Evolutionary conservation across 768 basidiomycete genomes (phyloP).

Genomic region (Exidia glandulosa): DNA sequence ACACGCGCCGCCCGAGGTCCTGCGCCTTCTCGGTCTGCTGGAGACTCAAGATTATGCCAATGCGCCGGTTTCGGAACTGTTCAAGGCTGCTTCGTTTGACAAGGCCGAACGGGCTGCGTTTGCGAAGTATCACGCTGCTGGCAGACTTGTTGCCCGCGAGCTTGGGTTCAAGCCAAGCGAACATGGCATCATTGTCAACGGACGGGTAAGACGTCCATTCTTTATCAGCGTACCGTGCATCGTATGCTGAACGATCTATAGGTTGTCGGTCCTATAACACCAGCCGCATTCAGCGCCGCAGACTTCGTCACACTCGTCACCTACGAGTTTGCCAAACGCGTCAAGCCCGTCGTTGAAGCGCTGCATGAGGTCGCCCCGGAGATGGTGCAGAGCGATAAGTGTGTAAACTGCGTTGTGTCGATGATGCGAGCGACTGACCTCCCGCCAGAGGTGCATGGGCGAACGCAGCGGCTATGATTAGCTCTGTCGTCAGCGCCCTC

Average conservation of each 20-base stretch:
- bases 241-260: slow-evolving; percentile 18
- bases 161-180: slow-evolving; percentile 51
- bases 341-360: slow-evolving; percentile 56
- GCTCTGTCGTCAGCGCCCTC: slow-evolving; percentile 62
- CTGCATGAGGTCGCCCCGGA: slow-evolving; percentile 41
- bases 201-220: slow-evolving; percentile 48
- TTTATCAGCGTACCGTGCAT: neutral
- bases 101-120: slow-evolving; percentile 28
- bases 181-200: slow-evolving; percentile 65
- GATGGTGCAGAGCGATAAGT: slow-evolving; percentile 31
- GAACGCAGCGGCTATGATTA: slow-evolving; percentile 49
- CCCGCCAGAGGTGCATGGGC: slow-evolving; percentile 41
- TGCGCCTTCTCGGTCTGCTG: slow-evolving; percentile 26
- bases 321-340: slow-evolving; percentile 66
- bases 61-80: slow-evolving; percentile 21
- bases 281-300: slow-evolving; percentile 46
- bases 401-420: too few relatives aligned
- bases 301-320: slow-evolving; percentile 63
- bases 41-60: slow-evolving; percentile 22
- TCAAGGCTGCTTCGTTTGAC: neutral
- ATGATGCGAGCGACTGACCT: too few relatives aligned
- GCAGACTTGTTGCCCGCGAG: slow-evolving; percentile 39
- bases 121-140: slow-evolving; percentile 31
- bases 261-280: slow-evolving; percentile 66
- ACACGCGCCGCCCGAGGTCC: slow-evolving; percentile 22